phyloP scores from a whole-genome alignment of 768 basidiomycete species.

The Dioszegia hungarica region DNA sequence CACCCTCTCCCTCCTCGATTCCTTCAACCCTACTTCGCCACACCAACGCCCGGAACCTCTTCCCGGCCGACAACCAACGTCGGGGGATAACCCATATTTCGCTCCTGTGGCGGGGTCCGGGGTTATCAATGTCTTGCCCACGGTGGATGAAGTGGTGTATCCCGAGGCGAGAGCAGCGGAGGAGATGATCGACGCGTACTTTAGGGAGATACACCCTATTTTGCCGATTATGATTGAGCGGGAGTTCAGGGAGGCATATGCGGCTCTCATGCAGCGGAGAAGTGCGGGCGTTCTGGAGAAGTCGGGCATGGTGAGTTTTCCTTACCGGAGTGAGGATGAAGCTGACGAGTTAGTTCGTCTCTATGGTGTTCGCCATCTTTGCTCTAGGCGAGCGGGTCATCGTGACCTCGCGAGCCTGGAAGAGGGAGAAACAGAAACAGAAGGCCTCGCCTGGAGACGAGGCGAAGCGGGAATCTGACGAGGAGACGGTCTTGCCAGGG shows the following conservation, averaged over 20 bases:
- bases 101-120: slow-evolving; percentile 41
- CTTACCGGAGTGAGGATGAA: neutral
- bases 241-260: slow-evolving; percentile 69
- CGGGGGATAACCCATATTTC: slow-evolving; percentile 35
- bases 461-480: slow-evolving; percentile 60
- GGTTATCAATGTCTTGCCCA: slow-evolving; percentile 39
- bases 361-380: slow-evolving; percentile 80
- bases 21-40: slow-evolving; percentile 15
- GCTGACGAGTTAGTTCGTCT: slow-evolving; percentile 58
- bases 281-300: slow-evolving; percentile 13
- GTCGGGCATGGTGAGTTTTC: slow-evolving; percentile 19
- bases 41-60: neutral
- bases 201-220: slow-evolving; percentile 76
- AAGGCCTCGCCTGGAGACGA: slow-evolving; percentile 51
- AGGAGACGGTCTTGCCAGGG: slow-evolving; percentile 55
- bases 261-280: slow-evolving; percentile 61
- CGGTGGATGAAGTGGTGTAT: slow-evolving; percentile 36
- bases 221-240: slow-evolving; percentile 84
- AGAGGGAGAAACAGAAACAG: slow-evolving; percentile 49
- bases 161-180: slow-evolving; percentile 17
- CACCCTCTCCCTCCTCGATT: slow-evolving; percentile 37
- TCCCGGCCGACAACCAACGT: slow-evolving; percentile 17
- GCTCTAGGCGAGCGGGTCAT: slow-evolving; percentile 79
- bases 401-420: slow-evolving; percentile 42
- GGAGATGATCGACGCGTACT: slow-evolving; percentile 72